Evolutionary conservation across 2,329 filamentous ascomycete species (phyloP).

Genomic region (Botrytis fabae): DNA sequence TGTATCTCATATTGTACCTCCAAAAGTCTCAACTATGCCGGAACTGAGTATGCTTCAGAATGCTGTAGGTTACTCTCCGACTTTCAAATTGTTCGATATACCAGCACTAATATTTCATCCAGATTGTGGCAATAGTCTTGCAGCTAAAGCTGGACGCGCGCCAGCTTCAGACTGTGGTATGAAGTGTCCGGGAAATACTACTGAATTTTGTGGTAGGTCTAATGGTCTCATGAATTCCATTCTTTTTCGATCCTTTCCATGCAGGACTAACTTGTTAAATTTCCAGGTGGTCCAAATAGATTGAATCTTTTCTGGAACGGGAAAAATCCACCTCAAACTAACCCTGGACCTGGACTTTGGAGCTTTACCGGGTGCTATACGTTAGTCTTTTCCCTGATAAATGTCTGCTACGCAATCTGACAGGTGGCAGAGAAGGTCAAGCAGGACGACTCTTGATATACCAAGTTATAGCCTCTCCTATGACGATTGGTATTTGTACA

Average conservation of each 20-base stretch:
- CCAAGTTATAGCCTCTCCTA: constrained; percentile 15
- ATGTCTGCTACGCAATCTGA: not conserved
- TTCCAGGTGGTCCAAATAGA: constrained; percentile 33
- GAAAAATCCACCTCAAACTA: constrained; percentile 30
- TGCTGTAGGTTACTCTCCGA: constrained; percentile 34
- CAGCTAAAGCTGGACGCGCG: constrained; percentile 25
- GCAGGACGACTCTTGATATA: constrained; percentile 29
- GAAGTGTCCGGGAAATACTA: constrained; percentile 37
- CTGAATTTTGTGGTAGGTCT: constrained; percentile 40
- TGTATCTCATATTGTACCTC: constrained; percentile 36
- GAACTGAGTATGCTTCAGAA: constrained; percentile 36
- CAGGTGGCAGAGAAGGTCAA: constrained; percentile 28
- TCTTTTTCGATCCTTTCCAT: not conserved
- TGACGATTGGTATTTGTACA: constrained; percentile 33
- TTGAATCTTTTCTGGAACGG: constrained; percentile 39
- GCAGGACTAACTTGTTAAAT: not conserved
- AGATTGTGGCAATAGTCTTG: constrained; percentile 34
- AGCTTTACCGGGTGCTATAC: constrained; percentile 34
- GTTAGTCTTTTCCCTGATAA: constrained; percentile 24
- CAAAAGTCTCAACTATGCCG: constrained; percentile 34
- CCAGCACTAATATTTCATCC: constrained; percentile 5
- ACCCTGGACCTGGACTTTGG: constrained; percentile 28
- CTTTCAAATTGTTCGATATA: constrained; percentile 15
- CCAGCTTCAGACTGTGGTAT: constrained; percentile 33
- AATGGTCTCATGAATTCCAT: not conserved